These are phyloP conservation scores for Dictyostelium purpureum DNA, from an alignment of 78 protist species.

Conservation along the genomic window DNA sequence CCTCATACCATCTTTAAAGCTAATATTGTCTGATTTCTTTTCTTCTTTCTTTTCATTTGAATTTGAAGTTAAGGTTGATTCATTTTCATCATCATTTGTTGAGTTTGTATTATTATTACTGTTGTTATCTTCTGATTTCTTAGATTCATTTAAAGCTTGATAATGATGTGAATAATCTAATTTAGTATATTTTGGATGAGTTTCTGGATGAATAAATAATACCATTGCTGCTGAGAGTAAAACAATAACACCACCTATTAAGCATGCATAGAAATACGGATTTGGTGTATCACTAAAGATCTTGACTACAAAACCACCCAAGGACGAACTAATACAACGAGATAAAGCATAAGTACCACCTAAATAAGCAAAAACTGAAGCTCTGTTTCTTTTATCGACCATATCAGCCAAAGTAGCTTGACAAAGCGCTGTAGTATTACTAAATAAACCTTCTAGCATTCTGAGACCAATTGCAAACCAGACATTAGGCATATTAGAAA, in stretches of 20 bases:
- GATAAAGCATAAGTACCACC: constrained; percentile 70
- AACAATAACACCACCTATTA: constrained; percentile 61
- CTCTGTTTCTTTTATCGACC: constrained; percentile 54
- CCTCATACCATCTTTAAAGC: constrained; percentile 27
- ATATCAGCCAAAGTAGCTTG: constrained; percentile 72
- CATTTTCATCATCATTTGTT: neutral
- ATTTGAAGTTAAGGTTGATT: neutral
- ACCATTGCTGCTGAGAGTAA: neutral
- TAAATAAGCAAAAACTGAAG: constrained; percentile 55
- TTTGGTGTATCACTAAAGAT: neutral
- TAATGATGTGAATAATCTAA: neutral
- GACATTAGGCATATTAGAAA: constrained; percentile 56
- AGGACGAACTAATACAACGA: constrained; percentile 37
- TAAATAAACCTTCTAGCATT: constrained; percentile 44
- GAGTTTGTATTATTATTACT: neutral
- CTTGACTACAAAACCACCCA: constrained; percentile 46
- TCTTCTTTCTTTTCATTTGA: neutral
- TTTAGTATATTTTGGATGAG: constrained; percentile 57
- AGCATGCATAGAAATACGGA: constrained; percentile 65
- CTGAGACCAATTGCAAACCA: constrained; percentile 33
- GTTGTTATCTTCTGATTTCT: neutral
- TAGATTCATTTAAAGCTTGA: neutral
- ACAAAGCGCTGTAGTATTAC: constrained; percentile 65
- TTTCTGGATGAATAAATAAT: constrained; percentile 41
- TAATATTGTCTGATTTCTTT: no score